A percentile compares a stretch with the other conserved stretches of the same genome.
These are phyloP conservation scores for Beverwykella pulmonaria DNA, from an alignment of 495 filamentous ascomycete genomes.

Conservation along the genomic window DNA sequence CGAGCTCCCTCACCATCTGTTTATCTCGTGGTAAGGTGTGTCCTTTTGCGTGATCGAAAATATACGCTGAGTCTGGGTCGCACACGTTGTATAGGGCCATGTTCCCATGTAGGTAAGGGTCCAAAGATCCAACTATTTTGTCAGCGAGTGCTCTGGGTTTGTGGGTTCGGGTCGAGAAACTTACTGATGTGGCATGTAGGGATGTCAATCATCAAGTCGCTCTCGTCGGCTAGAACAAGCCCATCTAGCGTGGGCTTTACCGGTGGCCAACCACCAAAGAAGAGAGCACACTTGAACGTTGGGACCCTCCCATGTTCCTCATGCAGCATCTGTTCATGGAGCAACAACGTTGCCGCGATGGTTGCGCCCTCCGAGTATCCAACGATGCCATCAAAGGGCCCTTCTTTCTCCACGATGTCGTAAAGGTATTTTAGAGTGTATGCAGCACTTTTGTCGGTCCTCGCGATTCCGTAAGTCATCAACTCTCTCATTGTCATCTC, in stretches of 20 bases:
- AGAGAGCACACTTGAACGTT: constrained; percentile 59
- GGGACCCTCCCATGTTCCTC: constrained; percentile 46
- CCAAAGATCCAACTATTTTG: constrained; percentile 53
- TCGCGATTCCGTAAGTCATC: constrained; percentile 53
- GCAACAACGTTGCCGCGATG: constrained; percentile 50
- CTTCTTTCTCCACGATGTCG: constrained; percentile 55
- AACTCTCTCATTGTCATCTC: constrained; percentile 58
- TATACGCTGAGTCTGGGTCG: constrained; percentile 51
- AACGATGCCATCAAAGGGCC: constrained; percentile 42
- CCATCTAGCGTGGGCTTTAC: constrained; percentile 51
- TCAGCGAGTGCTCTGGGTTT: neutral
- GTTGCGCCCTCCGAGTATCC: constrained; percentile 62
- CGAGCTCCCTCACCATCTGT: constrained; percentile 20
- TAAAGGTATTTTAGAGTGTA: constrained; percentile 51
- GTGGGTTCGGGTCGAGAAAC: neutral
- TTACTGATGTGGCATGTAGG: constrained; percentile 58
- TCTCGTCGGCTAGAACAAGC: constrained; percentile 53
- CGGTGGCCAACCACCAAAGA: constrained; percentile 59
- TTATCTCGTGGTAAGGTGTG: constrained; percentile 26
- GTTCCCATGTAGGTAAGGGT: constrained; percentile 56
- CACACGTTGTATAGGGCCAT: constrained; percentile 62
- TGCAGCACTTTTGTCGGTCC: constrained; percentile 46
- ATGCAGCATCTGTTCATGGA: constrained; percentile 46
- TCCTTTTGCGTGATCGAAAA: constrained; percentile 51
- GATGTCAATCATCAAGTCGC: constrained; percentile 52